phyloP scores from a whole-genome alignment of 1,139 yeast genomes.

The Scheffersomyces parashehatae region DNA sequence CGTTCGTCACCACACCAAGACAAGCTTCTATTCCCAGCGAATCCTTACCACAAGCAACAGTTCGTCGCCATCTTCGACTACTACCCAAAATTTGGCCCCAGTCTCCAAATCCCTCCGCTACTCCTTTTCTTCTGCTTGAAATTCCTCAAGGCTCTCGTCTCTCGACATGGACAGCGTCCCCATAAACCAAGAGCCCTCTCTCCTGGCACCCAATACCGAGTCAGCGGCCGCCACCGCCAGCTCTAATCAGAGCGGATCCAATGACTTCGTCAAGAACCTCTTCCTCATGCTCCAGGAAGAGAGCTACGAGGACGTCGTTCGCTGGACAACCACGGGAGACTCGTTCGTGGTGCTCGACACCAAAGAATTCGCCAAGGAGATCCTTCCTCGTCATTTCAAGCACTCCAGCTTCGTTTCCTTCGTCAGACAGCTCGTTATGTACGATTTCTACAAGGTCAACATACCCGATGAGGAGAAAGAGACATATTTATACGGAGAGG shows the following conservation, averaged over 20 bases:
- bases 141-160: too few species aligned
- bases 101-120: too few species aligned
- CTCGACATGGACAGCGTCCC: neutral
- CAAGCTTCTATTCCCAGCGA: too few species aligned
- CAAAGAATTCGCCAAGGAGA: conserved; percentile 48
- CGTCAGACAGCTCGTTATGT: conserved; percentile 91
- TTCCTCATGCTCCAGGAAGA: conserved; percentile 86
- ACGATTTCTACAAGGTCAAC: conserved; percentile 42
- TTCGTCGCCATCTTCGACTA: too few species aligned
- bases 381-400: conserved; percentile 67
- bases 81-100: too few species aligned
- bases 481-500: conserved; percentile 65
- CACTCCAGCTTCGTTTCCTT: conserved; percentile 93
- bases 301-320: conserved; percentile 66
- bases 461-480: conserved; percentile 54
- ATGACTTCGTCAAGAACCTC: conserved; percentile 75
- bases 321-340: conserved; percentile 84
- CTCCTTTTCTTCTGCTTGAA: too few species aligned
- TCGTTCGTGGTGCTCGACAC: conserved; percentile 88
- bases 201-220: neutral
- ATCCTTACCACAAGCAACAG: too few species aligned
- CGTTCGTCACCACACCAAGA: too few species aligned
- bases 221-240: conserved; percentile 3
- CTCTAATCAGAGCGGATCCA: conserved; percentile 43
- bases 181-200: neutral